Base-by-base conservation (phyloP, 108 stramenopile genomes). In the Nitzschia inconspicua region DNA sequence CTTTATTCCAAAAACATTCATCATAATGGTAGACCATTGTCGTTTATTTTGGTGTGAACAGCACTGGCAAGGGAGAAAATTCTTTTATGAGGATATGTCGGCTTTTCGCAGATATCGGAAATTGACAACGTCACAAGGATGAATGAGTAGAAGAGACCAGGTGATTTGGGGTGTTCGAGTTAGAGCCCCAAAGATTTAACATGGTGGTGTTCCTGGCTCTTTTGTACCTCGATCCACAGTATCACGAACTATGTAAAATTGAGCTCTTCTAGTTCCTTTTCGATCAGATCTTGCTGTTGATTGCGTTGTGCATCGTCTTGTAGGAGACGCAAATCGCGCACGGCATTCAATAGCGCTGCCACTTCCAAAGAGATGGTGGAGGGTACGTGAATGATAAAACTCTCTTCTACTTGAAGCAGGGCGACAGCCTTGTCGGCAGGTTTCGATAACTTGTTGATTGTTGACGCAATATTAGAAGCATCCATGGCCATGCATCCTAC, bases 401-500 rank as follows among this genome's bases (percentile, higher is more conserved):
- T 57, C 16, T 57, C 29, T 16, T 57, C 56, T 24, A 66, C 65
- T 9, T 55, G 46, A 22, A 50, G 65, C 35, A 66, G 48, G 25
- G 65, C 65, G 4, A 66, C 47, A 4, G 65, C 65, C 56, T 66
- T 66, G 29, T 55, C 30, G 8, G 65, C 56, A 1, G 65, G 65
- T 31, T 55, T 66, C 18, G 47, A 35, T 26, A 66, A 36, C 19
- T 43, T 36, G 6, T 47, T 47, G 1, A 66, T 30, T 25, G 27
- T 54, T 4, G 52, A 26, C 1, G 65, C 65, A 20, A 70, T 62
- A 10, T 55, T 61, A 25, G 40, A 50, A 5, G 68, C 68, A 44
- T 70, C 68, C 68, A 70, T 70, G 18, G 68, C 68, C 68, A 70
- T 70, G 30, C 58, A 70, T 0, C 58, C 58, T 18, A 70, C 52